Evolutionary conservation across 2,329 filamentous ascomycete species (phyloP).

Genomic region (Lachnellula occidentalis): DNA sequence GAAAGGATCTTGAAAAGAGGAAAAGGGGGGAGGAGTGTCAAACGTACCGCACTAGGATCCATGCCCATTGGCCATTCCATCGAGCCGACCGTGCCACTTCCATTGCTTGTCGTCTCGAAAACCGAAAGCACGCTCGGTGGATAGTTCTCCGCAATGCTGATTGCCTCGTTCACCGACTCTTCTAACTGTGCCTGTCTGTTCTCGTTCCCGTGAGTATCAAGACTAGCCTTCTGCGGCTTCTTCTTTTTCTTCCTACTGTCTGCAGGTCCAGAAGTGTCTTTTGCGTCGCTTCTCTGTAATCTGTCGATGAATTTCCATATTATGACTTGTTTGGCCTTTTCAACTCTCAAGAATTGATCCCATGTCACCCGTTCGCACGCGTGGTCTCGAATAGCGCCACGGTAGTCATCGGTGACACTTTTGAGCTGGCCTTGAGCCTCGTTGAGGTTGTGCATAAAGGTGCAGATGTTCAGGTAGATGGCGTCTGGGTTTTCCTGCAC

Average conservation of each 20-base stretch:
- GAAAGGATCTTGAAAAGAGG: background rate
- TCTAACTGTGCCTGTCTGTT: background rate
- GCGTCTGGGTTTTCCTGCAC: background rate
- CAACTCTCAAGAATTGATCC: slow-evolving; percentile 2
- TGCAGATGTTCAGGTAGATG: slow-evolving; percentile 2
- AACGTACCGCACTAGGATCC: background rate
- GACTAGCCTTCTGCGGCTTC: background rate
- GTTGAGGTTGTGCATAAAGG: slow-evolving; percentile 4
- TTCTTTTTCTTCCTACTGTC: background rate
- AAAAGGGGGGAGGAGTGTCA: background rate
- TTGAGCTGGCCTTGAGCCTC: background rate
- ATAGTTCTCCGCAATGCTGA: background rate
- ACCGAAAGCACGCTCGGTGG: background rate
- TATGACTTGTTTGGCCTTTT: slow-evolving; percentile 6
- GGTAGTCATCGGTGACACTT: background rate
- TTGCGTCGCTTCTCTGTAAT: background rate
- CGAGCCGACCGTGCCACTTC: background rate
- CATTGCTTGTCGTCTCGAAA: background rate
- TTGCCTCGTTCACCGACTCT: background rate
- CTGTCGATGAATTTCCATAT: slow-evolving; percentile 14
- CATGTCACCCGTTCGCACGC: background rate
- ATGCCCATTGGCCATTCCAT: background rate
- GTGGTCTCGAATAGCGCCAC: slow-evolving; percentile 1
- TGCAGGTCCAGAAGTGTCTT: background rate
- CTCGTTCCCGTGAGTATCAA: background rate